Evolutionary conservation across 305 asterid species (phyloP).

Genomic region (Fraxinus greggii): DNA sequence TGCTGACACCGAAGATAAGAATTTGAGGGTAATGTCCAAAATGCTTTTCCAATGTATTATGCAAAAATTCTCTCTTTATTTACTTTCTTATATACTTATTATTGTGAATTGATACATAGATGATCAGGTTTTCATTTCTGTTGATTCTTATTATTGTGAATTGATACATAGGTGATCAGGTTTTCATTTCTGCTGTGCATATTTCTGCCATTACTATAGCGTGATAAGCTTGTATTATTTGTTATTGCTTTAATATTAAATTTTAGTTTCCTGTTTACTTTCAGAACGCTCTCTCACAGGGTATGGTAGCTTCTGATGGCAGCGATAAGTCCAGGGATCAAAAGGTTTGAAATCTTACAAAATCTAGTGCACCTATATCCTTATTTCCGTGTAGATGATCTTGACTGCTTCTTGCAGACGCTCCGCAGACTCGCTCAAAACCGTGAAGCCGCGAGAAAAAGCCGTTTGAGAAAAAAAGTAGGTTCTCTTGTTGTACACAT

Average conservation of each 20-base stretch:
- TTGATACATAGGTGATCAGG: background rate
- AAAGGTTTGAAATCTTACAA: constrained; percentile 52
- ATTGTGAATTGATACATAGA: too few relatives aligned
- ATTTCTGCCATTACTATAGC: background rate
- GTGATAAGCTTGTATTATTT: constrained; percentile 1
- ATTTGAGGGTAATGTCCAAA: constrained; percentile 54
- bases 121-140: too few relatives aligned
- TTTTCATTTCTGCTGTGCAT: background rate
- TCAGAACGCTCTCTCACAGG: constrained; percentile 51
- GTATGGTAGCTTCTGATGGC: constrained; percentile 74
- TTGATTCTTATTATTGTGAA: background rate
- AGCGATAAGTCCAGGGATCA: constrained; percentile 95
- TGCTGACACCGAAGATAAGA: constrained; percentile 86
- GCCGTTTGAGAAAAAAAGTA: constrained; percentile 93
- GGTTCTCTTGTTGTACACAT: constrained; percentile 11
- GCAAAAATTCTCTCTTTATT: background rate
- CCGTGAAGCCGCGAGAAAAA: constrained; percentile 99
- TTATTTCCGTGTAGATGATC: constrained; percentile 17
- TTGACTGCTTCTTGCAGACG: constrained; percentile 53
- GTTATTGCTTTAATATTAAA: constrained; percentile 13
- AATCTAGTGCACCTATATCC: background rate
- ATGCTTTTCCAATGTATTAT: background rate
- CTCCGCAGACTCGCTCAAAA: constrained; percentile 99
- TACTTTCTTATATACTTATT: background rate
- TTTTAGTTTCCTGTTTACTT: constrained; percentile 49